phyloP scores from a whole-genome alignment of 768 basidiomycete species.

The Termitomyces sp. region DNA sequence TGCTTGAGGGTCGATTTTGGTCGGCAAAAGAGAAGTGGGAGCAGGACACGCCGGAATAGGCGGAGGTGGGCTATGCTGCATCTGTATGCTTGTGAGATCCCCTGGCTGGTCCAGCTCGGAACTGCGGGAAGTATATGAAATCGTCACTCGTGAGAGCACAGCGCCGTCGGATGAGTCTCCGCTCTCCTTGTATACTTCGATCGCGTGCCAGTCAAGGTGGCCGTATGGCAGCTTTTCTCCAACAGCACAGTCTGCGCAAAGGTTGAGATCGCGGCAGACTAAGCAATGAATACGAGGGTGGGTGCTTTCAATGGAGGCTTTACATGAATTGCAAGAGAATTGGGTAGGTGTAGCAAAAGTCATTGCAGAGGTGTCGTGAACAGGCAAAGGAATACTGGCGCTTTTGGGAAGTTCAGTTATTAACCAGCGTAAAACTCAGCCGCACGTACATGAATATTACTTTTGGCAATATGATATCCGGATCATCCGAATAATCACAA shows the following conservation, averaged over 20 bases:
- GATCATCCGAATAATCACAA: neutral
- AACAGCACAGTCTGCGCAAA: constrained; percentile 11
- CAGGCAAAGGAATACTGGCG: neutral
- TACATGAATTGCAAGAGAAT: constrained; percentile 10
- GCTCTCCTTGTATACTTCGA: constrained; percentile 10
- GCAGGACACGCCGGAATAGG: neutral
- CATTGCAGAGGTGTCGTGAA: neutral
- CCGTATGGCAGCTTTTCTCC: constrained; percentile 6
- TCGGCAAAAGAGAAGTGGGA: neutral
- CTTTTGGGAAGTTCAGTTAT: neutral
- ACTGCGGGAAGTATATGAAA: neutral
- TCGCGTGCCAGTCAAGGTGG: constrained; percentile 6
- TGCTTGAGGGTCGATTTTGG: neutral
- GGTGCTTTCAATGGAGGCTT: neutral
- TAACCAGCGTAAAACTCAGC: neutral
- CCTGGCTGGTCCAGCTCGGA: neutral
- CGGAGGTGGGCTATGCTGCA: neutral
- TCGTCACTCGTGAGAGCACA: constrained; percentile 4
- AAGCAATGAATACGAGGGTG: constrained; percentile 9
- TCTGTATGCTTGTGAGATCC: neutral
- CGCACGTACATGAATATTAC: neutral
- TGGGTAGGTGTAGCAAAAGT: neutral
- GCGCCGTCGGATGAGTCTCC: neutral
- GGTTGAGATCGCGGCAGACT: constrained; percentile 7
- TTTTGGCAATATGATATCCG: neutral